Evolutionary conservation across 257 asterid genomes (phyloP).

Genomic region (Rhazya stricta): DNA sequence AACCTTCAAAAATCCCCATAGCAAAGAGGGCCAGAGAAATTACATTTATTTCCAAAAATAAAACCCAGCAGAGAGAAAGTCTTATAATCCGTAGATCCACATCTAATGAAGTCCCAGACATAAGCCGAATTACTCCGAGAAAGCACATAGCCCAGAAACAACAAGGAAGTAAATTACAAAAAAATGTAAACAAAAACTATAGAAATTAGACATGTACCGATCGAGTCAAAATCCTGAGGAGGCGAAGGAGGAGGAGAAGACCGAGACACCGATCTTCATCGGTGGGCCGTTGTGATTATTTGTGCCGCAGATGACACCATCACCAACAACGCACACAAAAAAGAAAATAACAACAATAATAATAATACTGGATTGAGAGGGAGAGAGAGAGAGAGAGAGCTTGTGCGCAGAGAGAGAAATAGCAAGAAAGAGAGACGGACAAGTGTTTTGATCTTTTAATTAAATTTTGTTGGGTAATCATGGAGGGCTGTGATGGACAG

Average conservation of each 20-base stretch:
- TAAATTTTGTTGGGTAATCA: slow-evolving; percentile 9
- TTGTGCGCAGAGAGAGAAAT: slow-evolving; percentile 11
- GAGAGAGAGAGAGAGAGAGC: slow-evolving; percentile 13
- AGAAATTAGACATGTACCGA: slow-evolving; percentile 20
- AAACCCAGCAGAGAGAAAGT: not conserved
- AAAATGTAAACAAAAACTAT: not conserved
- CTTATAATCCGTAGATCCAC: slow-evolving; percentile 17
- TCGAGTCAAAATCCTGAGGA: slow-evolving; percentile 28
- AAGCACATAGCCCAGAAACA: not conserved
- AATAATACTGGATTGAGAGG: slow-evolving; percentile 23
- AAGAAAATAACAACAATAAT: slow-evolving; percentile 15
- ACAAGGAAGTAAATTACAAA: not conserved
- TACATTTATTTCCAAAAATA: not conserved
- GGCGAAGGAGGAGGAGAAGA: slow-evolving; percentile 21
- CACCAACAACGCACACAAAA: slow-evolving; percentile 28
- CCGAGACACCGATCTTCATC: slow-evolving; percentile 51
- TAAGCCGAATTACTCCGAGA: slow-evolving; percentile 1
- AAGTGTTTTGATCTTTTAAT: slow-evolving; percentile 11
- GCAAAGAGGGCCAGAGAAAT: not conserved
- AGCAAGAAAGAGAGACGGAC: slow-evolving; percentile 9
- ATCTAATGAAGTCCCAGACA: slow-evolving; percentile 2
- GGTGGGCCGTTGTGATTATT: slow-evolving; percentile 42
- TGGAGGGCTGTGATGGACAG: slow-evolving; percentile 13
- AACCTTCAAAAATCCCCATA: not conserved
- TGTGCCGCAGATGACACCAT: slow-evolving; percentile 33